A percentile compares a stretch with the other conserved stretches of the same genome.
Conservation (phyloP, 116 monocot genomes). For the Dioscorea cayenensis region DNA sequence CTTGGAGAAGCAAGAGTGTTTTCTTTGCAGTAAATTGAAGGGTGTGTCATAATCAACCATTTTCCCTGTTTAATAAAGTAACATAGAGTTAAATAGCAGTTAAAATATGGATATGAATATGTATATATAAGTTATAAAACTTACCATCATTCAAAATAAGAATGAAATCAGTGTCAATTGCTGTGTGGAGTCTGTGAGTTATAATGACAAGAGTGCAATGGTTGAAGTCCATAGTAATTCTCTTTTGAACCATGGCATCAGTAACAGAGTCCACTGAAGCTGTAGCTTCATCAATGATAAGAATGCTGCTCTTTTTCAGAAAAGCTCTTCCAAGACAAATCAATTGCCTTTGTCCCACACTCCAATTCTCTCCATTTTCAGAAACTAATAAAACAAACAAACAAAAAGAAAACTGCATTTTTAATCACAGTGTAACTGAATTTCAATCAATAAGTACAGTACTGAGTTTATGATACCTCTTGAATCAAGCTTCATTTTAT, state of each 20-base stretch:
- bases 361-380: constrained; percentile 93
- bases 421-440: background rate
- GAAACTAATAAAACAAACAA: constrained; percentile 26
- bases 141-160: constrained; percentile 85
- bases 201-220: constrained; percentile 81
- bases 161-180: constrained; percentile 87
- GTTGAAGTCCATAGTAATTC: constrained; percentile 60
- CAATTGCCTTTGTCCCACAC: constrained; percentile 81
- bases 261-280: constrained; percentile 89
- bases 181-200: constrained; percentile 85
- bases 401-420: background rate
- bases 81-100: background rate
- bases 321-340: constrained; percentile 85
- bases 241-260: constrained; percentile 66
- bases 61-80: constrained; percentile 46
- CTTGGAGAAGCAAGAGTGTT: constrained; percentile 76
- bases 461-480: constrained; percentile 30
- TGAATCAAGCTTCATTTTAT: constrained; percentile 71
- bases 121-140: background rate
- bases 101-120: background rate
- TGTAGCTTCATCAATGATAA: constrained; percentile 93
- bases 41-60: constrained; percentile 73
- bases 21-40: constrained; percentile 57
- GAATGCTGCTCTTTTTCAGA: constrained; percentile 73
- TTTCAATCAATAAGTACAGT: background rate